These are phyloP conservation scores for Chimonanthus praecox DNA, from an alignment of 164 flowering plant species.

Conservation along the genomic window DNA sequence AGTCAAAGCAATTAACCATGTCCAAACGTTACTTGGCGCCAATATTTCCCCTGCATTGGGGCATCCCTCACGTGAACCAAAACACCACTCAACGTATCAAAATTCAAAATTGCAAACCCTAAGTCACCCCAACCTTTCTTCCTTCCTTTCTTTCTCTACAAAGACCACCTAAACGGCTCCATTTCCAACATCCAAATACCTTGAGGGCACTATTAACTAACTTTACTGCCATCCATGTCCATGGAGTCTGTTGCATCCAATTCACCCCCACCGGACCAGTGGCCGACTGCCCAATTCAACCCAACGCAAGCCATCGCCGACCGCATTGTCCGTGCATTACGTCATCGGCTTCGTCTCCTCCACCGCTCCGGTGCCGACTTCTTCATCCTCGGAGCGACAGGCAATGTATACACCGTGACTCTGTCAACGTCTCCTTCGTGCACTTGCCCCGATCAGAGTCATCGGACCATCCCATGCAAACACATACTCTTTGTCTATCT, in stretches of 20 bases:
- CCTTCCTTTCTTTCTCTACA: neutral
- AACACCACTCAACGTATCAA: slow-evolving; percentile 31
- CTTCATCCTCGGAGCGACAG: slow-evolving; percentile 76
- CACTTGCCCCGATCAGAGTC: slow-evolving; percentile 65
- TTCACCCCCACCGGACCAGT: slow-evolving; percentile 29
- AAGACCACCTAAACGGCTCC: neutral
- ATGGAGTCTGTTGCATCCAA: slow-evolving; percentile 43
- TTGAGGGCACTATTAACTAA: neutral
- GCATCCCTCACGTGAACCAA: slow-evolving; percentile 42
- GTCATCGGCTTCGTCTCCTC: slow-evolving; percentile 70
- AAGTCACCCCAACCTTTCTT: slow-evolving; percentile 9
- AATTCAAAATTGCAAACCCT: neutral
- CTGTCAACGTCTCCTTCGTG: slow-evolving; percentile 54
- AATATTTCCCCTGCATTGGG: slow-evolving; percentile 8
- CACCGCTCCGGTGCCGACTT: slow-evolving; percentile 56
- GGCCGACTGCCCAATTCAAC: slow-evolving; percentile 7
- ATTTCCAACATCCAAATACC: neutral
- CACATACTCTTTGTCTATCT: slow-evolving; percentile 78
- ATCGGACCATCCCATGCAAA: slow-evolving; percentile 63
- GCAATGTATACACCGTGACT: slow-evolving; percentile 77
- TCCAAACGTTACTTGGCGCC: neutral
- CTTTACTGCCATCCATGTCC: neutral
- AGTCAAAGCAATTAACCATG: too few relatives aligned
- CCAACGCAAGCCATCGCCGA: slow-evolving; percentile 50
- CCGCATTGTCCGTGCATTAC: slow-evolving; percentile 60